Base-by-base conservation (phyloP, 805 yeast species). In the Pichia heedii region DNA sequence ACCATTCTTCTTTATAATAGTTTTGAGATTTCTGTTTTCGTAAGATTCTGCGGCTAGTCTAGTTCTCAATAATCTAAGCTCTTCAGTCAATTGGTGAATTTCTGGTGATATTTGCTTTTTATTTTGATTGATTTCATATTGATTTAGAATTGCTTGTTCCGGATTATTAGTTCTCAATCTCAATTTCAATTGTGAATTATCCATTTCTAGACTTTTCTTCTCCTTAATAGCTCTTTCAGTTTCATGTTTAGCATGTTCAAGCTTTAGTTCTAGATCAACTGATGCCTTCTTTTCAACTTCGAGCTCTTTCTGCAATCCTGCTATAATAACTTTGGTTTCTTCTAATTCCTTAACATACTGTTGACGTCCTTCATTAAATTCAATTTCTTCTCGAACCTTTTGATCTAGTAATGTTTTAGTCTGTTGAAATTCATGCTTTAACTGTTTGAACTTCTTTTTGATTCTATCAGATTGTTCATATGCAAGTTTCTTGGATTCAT, bases 41-140 rank as follows among this genome's bases (percentile, higher is more conserved):
- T 75, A 74, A 7, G 79, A 69, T 40, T 78, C 81, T n/a, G 81
- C 69, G 2, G 82, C 80, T n/a, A 79, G 57, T 51, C 84, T 70
- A 2, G 80, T 73, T 50, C 80, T 82, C 13, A 84, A 60, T 51
- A 81, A 63, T 27, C 71, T 69, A 41, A 81, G 54, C 46, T 81
- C 86, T 37, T 81, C 77, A 21, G 68, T 63, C 36, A 81, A 57
- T 46, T 45, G 39, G 26, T 42, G 42, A 33, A 42, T 24, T 29
- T 51, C 58, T 5, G 47, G 37, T 2, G 44, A 45, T 8, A 36
- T 20, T n/a, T 19, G 22, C 19, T 39, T 19, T 7, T 34, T 41
- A 18, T 37, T n/a, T 36, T 44, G 16, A 15, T 46, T 46, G 5
- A 30, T 33, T 8, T 37, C 36, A 15, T 27, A 11, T 21, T 40